A percentile compares a stretch with the other conserved stretches of the same genome.
These are phyloP conservation scores for Apophysomyces variabilis DNA, from an alignment of 371 early-diverging fungal species.

Conservation along the genomic window DNA sequence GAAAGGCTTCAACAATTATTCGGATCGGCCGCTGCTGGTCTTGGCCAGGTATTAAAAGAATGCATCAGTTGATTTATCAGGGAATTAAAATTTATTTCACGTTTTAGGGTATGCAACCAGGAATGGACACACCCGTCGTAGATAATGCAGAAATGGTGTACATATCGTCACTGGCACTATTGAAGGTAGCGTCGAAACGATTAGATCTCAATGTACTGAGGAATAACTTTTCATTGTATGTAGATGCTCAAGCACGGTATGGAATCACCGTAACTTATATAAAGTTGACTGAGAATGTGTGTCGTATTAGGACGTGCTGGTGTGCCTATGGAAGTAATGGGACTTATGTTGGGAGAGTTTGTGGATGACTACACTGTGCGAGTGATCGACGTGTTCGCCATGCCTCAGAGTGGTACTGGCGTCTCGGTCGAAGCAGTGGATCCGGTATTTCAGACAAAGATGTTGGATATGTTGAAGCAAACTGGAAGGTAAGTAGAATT, in stretches of 20 bases:
- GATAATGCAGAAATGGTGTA: constrained; percentile 99
- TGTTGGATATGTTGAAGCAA: constrained; percentile 99
- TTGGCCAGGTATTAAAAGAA: constrained; percentile 39
- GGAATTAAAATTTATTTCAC: background rate
- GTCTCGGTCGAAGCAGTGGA: constrained; percentile 99
- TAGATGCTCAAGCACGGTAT: constrained; percentile 93
- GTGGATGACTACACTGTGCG: constrained; percentile 99
- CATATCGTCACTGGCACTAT: constrained; percentile 98
- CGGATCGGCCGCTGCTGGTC: constrained; percentile 61
- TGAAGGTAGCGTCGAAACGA: constrained; percentile 79
- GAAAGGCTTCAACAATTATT: constrained; percentile 76
- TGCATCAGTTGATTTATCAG: background rate
- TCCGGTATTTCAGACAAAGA: constrained; percentile 99
- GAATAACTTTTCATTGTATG: constrained; percentile 8
- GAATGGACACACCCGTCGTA: constrained; percentile 84
- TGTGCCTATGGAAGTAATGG: constrained; percentile 99
- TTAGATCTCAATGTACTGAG: background rate
- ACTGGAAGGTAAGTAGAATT: constrained; percentile 85
- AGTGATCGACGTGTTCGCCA: constrained; percentile 99
- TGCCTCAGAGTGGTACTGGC: constrained; percentile 99
- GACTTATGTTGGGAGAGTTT: constrained; percentile 99
- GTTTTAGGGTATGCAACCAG: constrained; percentile 66
- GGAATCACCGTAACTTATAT: background rate
- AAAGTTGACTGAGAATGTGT: constrained; percentile 1
- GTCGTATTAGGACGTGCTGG: constrained; percentile 90